Base-by-base conservation (phyloP, 2,329 filamentous ascomycete species). In the Ciborinia camelliae region DNA sequence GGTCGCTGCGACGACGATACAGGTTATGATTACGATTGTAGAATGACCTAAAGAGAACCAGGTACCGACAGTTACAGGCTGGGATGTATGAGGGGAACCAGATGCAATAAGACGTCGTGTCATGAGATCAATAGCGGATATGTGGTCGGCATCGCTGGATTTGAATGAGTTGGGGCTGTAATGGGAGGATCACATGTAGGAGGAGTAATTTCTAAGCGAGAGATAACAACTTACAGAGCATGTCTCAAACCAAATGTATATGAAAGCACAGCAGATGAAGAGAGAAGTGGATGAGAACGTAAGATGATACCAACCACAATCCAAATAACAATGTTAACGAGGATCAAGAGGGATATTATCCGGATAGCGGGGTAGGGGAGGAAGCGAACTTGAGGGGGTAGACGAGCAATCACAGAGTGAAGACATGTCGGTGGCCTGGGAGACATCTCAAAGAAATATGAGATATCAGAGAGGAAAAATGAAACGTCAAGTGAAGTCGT, bases 41-140 rank as follows among this genome's bases (percentile, higher is more conserved):
- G 90, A 96, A 78, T 98, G 94, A 0, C 95, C 94, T 0, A 98
- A 84, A 0, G 90, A 94, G 80, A 99, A 98, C 76, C 91, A 98
- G 1, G 92, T 97, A 51, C 94, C 95, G 1, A 98, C 94, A 0
- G 93, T 94, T 14, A 96, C 92, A 2, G 94, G 93, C 1, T 86
- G 86, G 74, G 95, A 91, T 23, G 54, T 52, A 39, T 59, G 62
- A 26, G 57, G 48, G 10, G 55, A 45, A 6, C 59, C 50, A 0
- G 90, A 85, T 0, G 93, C 93, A 45, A 98, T 86, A 30, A 98
- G 85, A 8, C 94, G 87, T 3, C 95, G 85, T 0, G 95, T 98
- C 88, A 96, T 96, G 45, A 98, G 84, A 77, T 98, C 94, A 72
- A 98, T 99, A 68, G 93, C 94, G 71, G 66, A 71, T 69, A 91